Evolutionary conservation across 1,284 basidiomycete species (phyloP).

Genomic region (Peniophora sp.): DNA sequence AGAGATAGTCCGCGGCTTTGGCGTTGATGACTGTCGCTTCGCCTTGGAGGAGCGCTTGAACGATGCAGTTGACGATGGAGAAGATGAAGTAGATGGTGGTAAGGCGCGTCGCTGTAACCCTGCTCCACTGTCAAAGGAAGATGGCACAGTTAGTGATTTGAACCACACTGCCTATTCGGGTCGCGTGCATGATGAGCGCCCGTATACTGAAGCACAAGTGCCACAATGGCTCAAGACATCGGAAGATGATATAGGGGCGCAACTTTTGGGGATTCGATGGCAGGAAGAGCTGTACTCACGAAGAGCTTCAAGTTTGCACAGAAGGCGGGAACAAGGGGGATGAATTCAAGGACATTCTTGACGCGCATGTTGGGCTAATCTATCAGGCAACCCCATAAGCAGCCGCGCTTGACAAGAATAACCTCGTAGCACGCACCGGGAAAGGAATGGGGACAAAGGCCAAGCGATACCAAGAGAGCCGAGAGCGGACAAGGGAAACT

Average conservation of each 20-base stretch:
- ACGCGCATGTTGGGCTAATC: constrained; percentile 31
- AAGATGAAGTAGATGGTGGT: constrained; percentile 61
- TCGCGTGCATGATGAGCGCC: background rate
- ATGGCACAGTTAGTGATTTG: constrained; percentile 5
- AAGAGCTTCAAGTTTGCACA: constrained; percentile 39
- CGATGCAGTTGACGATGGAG: constrained; percentile 55
- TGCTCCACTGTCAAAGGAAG: constrained; percentile 50
- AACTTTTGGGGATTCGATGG: background rate
- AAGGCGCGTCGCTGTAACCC: constrained; percentile 59
- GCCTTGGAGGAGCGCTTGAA: constrained; percentile 64
- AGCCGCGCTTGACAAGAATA: background rate
- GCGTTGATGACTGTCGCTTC: constrained; percentile 60
- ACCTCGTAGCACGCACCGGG: background rate
- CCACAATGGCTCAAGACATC: background rate
- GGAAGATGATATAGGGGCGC: background rate
- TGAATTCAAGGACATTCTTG: constrained; percentile 31
- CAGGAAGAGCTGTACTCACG: constrained; percentile 28
- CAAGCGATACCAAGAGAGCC: constrained; percentile 7
- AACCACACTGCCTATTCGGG: background rate
- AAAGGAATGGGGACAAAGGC: constrained; percentile 3
- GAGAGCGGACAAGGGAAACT: constrained; percentile 11
- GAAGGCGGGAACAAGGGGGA: constrained; percentile 25
- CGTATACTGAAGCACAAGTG: background rate
- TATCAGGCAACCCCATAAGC: background rate
- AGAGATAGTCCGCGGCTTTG: constrained; percentile 45